Evolutionary conservation across 352 stramenopile species (phyloP).

Genomic region (Blastocystis sp.): DNA sequence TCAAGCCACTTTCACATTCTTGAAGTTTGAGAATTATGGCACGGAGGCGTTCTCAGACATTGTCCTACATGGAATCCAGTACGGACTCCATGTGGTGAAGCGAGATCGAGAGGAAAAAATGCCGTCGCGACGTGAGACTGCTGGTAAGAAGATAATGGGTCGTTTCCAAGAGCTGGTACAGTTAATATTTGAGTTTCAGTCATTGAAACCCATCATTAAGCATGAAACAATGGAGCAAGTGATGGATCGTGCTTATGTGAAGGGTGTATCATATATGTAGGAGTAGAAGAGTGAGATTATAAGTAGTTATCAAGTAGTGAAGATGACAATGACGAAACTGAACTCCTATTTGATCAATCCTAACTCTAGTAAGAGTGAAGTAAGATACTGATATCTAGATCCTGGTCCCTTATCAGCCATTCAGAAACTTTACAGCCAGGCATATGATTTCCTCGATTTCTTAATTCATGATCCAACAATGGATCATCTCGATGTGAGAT

Average conservation of each 20-base stretch:
- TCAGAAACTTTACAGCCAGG: constrained; percentile 17
- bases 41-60: constrained; percentile 27
- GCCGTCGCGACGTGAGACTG: constrained; percentile 37
- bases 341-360: constrained; percentile 41
- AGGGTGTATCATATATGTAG: constrained; percentile 62
- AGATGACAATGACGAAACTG: constrained; percentile 51
- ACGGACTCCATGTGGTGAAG: constrained; percentile 41
- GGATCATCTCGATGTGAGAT: constrained; percentile 59
- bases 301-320: constrained; percentile 47
- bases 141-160: constrained; percentile 39
- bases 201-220: constrained; percentile 60
- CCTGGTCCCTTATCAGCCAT: constrained; percentile 8
- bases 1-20: constrained; percentile 21
- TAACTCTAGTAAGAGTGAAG: constrained; percentile 27
- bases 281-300: not conserved
- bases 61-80: constrained; percentile 43
- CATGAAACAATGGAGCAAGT: constrained; percentile 49
- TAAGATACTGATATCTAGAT: not conserved
- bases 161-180: constrained; percentile 53
- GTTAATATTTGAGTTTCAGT: constrained; percentile 48
- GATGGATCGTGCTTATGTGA: constrained; percentile 39
- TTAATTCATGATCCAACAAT: constrained; percentile 40
- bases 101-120: constrained; percentile 19
- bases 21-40: constrained; percentile 65
- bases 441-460: constrained; percentile 33